Evolutionary conservation across 2,329 filamentous ascomycete species (phyloP).

Genomic region (Clonostachys chloroleuca): DNA sequence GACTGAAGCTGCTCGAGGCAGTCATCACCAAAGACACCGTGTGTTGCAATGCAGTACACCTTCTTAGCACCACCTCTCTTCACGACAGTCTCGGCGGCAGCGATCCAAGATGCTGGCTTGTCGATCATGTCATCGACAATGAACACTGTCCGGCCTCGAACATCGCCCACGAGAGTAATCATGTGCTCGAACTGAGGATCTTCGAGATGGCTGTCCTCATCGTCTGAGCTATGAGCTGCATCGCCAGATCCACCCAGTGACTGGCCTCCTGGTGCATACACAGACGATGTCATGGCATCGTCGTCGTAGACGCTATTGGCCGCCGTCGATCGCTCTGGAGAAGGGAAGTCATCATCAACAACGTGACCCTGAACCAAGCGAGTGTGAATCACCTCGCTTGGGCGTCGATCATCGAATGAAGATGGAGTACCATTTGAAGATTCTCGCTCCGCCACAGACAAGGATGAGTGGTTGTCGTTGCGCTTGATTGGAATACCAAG

Average conservation of each 20-base stretch:
- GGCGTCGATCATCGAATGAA: conserved; percentile 74
- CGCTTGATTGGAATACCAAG: not conserved
- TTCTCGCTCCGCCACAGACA: not conserved
- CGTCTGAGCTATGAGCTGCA: conserved; percentile 77
- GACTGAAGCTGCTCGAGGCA: conserved; percentile 85
- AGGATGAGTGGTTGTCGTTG: not conserved
- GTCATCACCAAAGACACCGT: conserved; percentile 89
- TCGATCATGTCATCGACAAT: conserved; percentile 99
- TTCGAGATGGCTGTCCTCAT: conserved; percentile 86
- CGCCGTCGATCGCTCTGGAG: conserved; percentile 67
- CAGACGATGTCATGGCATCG: conserved; percentile 81
- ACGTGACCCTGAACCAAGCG: conserved; percentile 91
- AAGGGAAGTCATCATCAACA: conserved; percentile 89
- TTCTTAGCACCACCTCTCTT: conserved; percentile 88
- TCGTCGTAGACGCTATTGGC: conserved; percentile 63
- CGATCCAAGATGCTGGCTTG: conserved; percentile 94
- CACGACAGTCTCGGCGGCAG: conserved; percentile 91
- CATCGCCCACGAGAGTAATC: conserved; percentile 95
- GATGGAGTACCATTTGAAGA: conserved; percentile 9
- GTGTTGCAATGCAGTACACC: conserved; percentile 96
- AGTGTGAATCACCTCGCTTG: conserved; percentile 85
- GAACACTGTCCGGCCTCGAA: conserved; percentile 81
- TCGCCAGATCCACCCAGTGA: conserved; percentile 80
- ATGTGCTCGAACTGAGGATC: conserved; percentile 84
- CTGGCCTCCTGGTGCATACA: conserved; percentile 66